phyloP scores from a whole-genome alignment of 192 early-diverging fungal genomes.

The Powellomyces hirtus region DNA sequence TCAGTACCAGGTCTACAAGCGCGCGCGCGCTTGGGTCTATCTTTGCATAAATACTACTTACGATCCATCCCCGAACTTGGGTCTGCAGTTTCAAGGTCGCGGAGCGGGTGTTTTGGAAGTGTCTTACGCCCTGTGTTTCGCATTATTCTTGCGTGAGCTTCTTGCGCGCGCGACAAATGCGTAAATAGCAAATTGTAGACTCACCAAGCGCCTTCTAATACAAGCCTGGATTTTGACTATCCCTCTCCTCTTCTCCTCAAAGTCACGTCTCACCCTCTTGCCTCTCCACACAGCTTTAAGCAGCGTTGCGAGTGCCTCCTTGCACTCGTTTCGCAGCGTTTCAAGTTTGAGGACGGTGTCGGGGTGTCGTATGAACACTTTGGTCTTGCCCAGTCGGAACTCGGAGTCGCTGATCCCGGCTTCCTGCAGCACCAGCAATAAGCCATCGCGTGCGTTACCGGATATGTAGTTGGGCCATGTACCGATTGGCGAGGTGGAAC shows the following conservation, averaged over 20 bases:
- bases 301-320: background rate
- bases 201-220: background rate
- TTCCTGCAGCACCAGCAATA: background rate
- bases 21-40: no score
- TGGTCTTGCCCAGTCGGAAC: constrained; percentile 87
- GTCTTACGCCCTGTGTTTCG: background rate
- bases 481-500: background rate
- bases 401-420: constrained; percentile 59
- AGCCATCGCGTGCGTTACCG: background rate
- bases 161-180: no score
- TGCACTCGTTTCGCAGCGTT: background rate
- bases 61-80: constrained; percentile 1
- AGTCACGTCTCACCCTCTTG: background rate
- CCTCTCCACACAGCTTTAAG: background rate
- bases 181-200: background rate
- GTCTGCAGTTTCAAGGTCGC: background rate
- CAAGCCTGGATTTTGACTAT: background rate
- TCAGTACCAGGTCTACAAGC: no score
- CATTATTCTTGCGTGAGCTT: no score
- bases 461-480: constrained; percentile 9
- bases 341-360: constrained; percentile 52
- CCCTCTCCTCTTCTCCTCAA: background rate
- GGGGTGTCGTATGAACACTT: constrained; percentile 84
- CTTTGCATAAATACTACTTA: no score
- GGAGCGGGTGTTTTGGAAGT: background rate